Evolutionary conservation across 306 rosid genomes (phyloP).

Genomic region (Begonia peltatifolia): DNA sequence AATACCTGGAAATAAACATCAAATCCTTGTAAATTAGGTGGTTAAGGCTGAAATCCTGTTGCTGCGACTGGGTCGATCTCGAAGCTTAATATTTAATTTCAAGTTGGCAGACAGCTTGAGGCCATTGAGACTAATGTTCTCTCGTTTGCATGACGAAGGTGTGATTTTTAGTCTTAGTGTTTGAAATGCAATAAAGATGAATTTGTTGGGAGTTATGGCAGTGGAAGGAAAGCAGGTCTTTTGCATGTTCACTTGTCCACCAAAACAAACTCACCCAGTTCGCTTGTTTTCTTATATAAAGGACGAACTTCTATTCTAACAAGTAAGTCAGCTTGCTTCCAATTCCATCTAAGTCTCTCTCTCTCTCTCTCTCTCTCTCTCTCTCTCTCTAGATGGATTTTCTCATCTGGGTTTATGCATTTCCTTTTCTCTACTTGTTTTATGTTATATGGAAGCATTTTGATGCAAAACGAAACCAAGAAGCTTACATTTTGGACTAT

Average conservation of each 20-base stretch:
- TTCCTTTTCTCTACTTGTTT: conserved; percentile 23
- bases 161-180: no score
- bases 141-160: neutral
- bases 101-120: conserved; percentile 13
- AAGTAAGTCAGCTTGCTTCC: neutral
- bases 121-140: conserved; percentile 9
- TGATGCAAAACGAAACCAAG: conserved; percentile 29
- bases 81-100: no score
- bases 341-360: neutral
- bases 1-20: no score
- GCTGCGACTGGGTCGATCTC: no score
- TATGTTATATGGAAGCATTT: conserved; percentile 40
- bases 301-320: neutral
- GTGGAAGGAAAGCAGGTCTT: no score
- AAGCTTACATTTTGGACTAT: conserved; percentile 68
- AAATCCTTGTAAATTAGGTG: no score
- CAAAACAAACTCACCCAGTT: no score
- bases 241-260: no score
- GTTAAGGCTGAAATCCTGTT: no score
- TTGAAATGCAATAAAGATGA: no score
- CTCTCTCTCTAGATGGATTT: conserved; percentile 33
- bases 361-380: conserved; percentile 3
- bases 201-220: no score
- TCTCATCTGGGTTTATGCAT: conserved; percentile 21
- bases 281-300: neutral